Conservation (phyloP, 108 stramenopile species). For the Pinguiococcus pyrenoidosus region DNA sequence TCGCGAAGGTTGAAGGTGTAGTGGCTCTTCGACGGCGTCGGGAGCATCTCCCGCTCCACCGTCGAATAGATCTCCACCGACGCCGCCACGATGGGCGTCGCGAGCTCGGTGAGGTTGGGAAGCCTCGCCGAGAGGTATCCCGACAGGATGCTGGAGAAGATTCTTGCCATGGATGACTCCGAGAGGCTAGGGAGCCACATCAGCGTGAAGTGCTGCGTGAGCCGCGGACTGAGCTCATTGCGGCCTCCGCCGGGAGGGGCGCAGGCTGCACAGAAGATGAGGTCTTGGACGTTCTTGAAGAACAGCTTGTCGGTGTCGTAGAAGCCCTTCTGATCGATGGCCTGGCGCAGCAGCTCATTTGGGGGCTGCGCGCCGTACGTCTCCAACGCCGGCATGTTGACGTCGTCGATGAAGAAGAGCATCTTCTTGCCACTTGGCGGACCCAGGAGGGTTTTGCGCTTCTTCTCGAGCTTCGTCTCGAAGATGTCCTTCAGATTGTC, state of each 20-base stretch:
- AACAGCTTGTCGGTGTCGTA: constrained; percentile 45
- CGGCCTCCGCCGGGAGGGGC: constrained; percentile 45
- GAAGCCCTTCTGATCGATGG: constrained; percentile 40
- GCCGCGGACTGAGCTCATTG: constrained; percentile 33
- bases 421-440: constrained; percentile 42
- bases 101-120: constrained; percentile 6
- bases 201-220: constrained; percentile 39
- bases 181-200: constrained; percentile 31
- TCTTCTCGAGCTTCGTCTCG: constrained; percentile 46
- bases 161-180: constrained; percentile 15
- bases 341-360: constrained; percentile 45
- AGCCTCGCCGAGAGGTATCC: constrained; percentile 20
- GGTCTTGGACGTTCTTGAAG: constrained; percentile 40
- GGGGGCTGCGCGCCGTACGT: constrained; percentile 51
- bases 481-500: constrained; percentile 31
- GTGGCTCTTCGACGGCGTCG: constrained; percentile 40
- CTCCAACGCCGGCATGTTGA: constrained; percentile 52
- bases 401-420: constrained; percentile 47
- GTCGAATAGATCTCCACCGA: constrained; percentile 31
- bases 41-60: constrained; percentile 30
- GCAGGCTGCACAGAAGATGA: constrained; percentile 34
- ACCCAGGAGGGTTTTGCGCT: constrained; percentile 40
- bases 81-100: constrained; percentile 23
- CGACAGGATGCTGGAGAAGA: constrained; percentile 30
- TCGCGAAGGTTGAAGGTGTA: constrained; percentile 48